These are phyloP conservation scores for Diaporthe nobilis DNA, from an alignment of 2,329 filamentous ascomycete species.

Conservation along the genomic window DNA sequence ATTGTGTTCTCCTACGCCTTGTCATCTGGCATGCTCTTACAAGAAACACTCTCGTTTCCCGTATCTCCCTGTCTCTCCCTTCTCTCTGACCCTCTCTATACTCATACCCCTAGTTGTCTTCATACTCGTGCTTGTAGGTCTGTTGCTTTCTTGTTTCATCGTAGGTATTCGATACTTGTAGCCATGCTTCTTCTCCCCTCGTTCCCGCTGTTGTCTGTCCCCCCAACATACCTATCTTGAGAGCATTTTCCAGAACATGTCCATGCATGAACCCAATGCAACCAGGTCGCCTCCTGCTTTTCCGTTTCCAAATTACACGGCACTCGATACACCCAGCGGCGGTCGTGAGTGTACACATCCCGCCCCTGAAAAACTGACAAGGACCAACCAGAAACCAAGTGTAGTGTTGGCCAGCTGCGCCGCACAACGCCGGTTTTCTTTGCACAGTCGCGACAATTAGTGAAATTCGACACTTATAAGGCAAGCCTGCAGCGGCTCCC, in stretches of 20 bases:
- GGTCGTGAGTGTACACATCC: slow-evolving; percentile 4
- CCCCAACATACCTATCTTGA: background rate
- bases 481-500: background rate
- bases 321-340: slow-evolving; percentile 24
- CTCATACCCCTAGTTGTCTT: background rate
- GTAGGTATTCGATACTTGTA: slow-evolving; percentile 36
- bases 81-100: background rate
- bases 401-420: slow-evolving; percentile 22
- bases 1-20: slow-evolving; percentile 20
- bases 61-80: background rate
- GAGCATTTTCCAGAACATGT: slow-evolving; percentile 18
- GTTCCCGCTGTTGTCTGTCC: background rate
- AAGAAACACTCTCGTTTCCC: background rate
- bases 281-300: slow-evolving; percentile 30
- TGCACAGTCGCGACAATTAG: slow-evolving; percentile 29
- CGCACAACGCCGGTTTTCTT: slow-evolving; percentile 32
- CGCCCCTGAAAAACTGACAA: slow-evolving; percentile 12
- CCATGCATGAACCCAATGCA: slow-evolving; percentile 26
- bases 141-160: slow-evolving; percentile 27
- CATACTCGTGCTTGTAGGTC: slow-evolving; percentile 22
- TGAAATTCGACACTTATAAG: slow-evolving; percentile 15
- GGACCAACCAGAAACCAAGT: slow-evolving; percentile 13
- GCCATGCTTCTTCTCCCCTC: slow-evolving; percentile 23
- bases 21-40: background rate
- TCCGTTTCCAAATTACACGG: slow-evolving; percentile 32